These are phyloP conservation scores for Sugiyamaella pinicola DNA, from an alignment of 1,139 yeast species.

Conservation along the genomic window DNA sequence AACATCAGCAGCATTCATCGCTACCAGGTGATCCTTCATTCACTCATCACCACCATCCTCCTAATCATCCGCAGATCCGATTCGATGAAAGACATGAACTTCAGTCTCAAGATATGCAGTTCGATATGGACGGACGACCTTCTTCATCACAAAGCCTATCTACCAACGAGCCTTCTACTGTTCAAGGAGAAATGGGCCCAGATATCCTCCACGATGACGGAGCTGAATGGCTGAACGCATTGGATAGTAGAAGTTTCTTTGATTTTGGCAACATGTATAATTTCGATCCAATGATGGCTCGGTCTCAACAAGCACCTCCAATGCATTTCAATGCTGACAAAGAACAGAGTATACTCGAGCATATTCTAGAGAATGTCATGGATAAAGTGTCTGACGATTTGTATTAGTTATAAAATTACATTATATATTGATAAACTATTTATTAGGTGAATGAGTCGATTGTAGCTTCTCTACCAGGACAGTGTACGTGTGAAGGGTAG, in stretches of 20 bases:
- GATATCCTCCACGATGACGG: conserved; percentile 26
- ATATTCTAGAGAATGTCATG: conserved; percentile 68
- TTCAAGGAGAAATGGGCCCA: conserved; percentile 1
- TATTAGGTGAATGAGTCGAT: no score
- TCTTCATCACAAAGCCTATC: conserved; percentile 4
- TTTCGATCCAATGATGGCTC: conserved; percentile 12
- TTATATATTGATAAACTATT: neutral
- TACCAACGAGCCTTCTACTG: conserved; percentile 1
- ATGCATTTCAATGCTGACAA: conserved; percentile 23
- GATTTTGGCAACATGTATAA: conserved; percentile 19
- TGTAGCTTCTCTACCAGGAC: no score
- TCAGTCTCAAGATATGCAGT: neutral
- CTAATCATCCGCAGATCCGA: neutral
- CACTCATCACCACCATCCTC: neutral
- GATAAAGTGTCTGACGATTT: conserved; percentile 16
- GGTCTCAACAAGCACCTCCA: conserved; percentile 16
- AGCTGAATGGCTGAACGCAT: conserved; percentile 27
- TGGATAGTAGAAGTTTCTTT: conserved; percentile 24
- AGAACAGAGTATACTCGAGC: conserved; percentile 76
- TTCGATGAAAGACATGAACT: conserved; percentile 4
- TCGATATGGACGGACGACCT: neutral
- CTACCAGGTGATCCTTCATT: neutral
- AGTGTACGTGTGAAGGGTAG: no score
- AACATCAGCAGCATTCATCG: neutral
- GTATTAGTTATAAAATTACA: conserved; percentile 3